Conservation (phyloP, 2,329 filamentous ascomycete genomes). For the Ophiostoma ulmi region DNA sequence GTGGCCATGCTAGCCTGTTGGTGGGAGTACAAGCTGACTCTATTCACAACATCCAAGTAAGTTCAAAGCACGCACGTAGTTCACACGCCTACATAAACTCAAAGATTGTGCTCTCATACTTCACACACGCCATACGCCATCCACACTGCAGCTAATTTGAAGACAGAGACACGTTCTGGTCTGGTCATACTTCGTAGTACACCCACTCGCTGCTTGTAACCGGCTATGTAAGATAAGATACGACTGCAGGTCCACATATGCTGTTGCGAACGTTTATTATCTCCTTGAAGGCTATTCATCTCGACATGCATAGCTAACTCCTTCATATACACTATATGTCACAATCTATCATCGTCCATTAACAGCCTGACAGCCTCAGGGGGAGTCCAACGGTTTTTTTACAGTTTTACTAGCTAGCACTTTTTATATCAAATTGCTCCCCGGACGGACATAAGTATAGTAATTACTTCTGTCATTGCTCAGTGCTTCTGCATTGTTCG, state of each 20-base stretch:
- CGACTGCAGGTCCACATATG: not conserved
- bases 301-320: not conserved
- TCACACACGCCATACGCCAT: not conserved
- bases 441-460: constrained; percentile 4
- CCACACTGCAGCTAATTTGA: not conserved
- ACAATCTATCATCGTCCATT: not conserved
- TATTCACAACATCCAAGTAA: not conserved
- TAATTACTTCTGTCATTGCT: not conserved
- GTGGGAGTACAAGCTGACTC: not conserved
- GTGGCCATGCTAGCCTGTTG: not conserved
- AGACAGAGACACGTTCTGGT: not conserved
- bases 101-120: not conserved
- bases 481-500: not conserved
- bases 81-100: not conserved
- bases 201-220: not conserved
- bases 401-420: not conserved
- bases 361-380: not conserved
- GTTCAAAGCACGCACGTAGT: not conserved
- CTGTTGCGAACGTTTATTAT: not conserved
- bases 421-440: not conserved
- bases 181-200: not conserved
- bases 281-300: not conserved
- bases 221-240: too few relatives aligned
- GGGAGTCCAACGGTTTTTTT: not conserved
- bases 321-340: not conserved